Evolutionary conservation across 2,329 filamentous ascomycete species (phyloP).

Genomic region (Fusarium sp.): DNA sequence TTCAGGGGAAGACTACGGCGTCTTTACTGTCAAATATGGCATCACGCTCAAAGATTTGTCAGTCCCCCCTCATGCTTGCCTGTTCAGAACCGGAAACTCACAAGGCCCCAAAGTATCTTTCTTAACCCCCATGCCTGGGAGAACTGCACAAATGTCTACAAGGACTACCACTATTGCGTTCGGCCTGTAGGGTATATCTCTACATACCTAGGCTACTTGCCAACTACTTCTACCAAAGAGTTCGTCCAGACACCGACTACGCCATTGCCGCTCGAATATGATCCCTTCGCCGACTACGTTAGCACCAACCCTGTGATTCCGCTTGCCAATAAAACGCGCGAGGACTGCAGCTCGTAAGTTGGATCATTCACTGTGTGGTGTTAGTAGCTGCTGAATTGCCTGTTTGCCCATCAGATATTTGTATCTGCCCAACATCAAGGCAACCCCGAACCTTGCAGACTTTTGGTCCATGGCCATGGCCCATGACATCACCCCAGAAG

Average conservation of each 20-base stretch:
- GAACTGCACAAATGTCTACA: slow-evolving; percentile 19
- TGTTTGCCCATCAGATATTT: not conserved
- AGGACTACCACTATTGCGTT: slow-evolving; percentile 15
- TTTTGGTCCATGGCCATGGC: not conserved
- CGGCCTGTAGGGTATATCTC: slow-evolving; percentile 4
- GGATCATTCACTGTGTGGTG: not conserved
- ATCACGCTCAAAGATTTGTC: not conserved
- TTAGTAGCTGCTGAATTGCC: not conserved
- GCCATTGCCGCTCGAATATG: not conserved
- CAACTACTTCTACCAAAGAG: not conserved
- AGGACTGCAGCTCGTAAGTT: not conserved
- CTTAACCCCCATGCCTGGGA: not conserved
- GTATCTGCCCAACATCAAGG: not conserved
- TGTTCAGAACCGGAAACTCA: not conserved
- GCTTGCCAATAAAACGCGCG: not conserved
- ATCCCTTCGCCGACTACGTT: not conserved
- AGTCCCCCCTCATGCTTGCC: not conserved
- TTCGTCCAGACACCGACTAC: not conserved
- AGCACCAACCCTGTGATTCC: not conserved
- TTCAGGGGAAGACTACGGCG: slow-evolving; percentile 4
- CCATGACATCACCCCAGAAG: not conserved
- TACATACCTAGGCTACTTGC: not conserved
- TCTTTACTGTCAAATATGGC: slow-evolving; percentile 6
- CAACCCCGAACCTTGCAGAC: not conserved
- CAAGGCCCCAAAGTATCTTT: not conserved